Conservation (phyloP, 2,329 filamentous ascomycete genomes). For the Claviceps fusiformis region DNA sequence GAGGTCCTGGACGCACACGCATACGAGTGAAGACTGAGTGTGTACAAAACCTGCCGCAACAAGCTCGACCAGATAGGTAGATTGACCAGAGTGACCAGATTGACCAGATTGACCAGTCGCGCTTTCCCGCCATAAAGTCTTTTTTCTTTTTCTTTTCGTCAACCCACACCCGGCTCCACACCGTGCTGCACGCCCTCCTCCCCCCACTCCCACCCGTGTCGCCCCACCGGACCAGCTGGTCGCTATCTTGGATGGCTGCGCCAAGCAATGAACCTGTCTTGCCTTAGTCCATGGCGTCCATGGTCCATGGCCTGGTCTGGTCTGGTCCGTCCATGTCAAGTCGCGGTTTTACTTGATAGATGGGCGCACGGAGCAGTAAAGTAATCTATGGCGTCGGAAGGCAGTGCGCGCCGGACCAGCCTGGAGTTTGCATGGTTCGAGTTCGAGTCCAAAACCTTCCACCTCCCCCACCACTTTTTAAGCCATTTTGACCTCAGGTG, state of each 20-base stretch:
- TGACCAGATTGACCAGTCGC: neutral
- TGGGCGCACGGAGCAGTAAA: neutral
- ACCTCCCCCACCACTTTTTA: slow-evolving; percentile 4
- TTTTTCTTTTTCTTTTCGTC: too few relatives aligned
- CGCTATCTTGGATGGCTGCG: slow-evolving; percentile 2
- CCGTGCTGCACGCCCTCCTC: neutral
- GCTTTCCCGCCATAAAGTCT: neutral
- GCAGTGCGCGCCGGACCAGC: neutral
- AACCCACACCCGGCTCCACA: neutral
- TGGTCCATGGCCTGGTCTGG: too few relatives aligned
- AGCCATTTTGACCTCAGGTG: neutral
- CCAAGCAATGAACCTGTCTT: neutral
- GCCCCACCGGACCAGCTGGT: slow-evolving; percentile 1
- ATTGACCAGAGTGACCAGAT: neutral
- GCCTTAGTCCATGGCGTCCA: slow-evolving; percentile 1
- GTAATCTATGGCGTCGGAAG: neutral
- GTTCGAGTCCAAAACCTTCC: slow-evolving; percentile 5
- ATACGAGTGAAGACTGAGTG: too few relatives aligned
- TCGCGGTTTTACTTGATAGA: neutral
- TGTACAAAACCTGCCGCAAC: neutral
- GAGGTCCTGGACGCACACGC: too few relatives aligned
- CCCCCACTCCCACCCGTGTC: neutral
- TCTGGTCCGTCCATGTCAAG: neutral
- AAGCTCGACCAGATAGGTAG: neutral
- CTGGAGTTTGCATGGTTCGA: neutral